Base-by-base conservation (phyloP, 768 basidiomycete species). In the Phlebiopsis flavidoalba region DNA sequence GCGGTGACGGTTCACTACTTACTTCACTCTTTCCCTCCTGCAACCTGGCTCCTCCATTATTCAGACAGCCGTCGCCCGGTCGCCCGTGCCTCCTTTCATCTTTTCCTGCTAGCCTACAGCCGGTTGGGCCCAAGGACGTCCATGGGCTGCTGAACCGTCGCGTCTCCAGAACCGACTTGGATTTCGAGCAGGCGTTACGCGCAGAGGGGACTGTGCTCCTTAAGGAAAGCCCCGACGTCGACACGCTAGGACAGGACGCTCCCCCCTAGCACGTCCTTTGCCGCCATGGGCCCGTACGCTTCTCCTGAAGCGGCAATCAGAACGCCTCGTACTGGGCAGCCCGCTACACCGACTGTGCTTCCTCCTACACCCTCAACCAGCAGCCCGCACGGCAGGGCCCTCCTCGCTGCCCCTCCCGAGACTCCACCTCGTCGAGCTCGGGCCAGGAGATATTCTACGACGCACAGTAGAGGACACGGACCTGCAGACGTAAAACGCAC, bases 171-270 rank as follows among this genome's bases (percentile, higher is more conserved):
- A 83, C 85, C 35, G 89, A 91, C 74, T 77, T 88, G 69, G 89
- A 91, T 70, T 94, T 94, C 66, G 91, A 93, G 74, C 84, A 86
- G 67, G 91, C 86, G 12, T 72, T 94, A 65, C 80, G 77, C 61
- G 77, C 77, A 11, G 84, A 84, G 46, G 86, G 83, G 22, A 94
- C 92, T 2, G 81, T 91, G 15, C 66, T 81, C 58, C 76, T 93
- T 53, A 82, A 79, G 63, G 89, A 93, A 71, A 85, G 89, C 40
- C 69, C 86, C 49, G 90, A 93, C 73, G 77, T 91, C 53, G 83
- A 81, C 70, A 68, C 80, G 35, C 77, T 93, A 53, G 92, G 90
- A 26, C 83, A 82, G 52, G 77, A 76, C 67, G 33, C 65, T 43
- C 62, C n/a, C n/a, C n/a, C n/a, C 66, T 48, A 60, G 76, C 73